Percentiles rank a stretch among this genome's conserved stretches.
phyloP scores from a whole-genome alignment of 2,329 filamentous ascomycete genomes.

The Aschersonia sp. region DNA sequence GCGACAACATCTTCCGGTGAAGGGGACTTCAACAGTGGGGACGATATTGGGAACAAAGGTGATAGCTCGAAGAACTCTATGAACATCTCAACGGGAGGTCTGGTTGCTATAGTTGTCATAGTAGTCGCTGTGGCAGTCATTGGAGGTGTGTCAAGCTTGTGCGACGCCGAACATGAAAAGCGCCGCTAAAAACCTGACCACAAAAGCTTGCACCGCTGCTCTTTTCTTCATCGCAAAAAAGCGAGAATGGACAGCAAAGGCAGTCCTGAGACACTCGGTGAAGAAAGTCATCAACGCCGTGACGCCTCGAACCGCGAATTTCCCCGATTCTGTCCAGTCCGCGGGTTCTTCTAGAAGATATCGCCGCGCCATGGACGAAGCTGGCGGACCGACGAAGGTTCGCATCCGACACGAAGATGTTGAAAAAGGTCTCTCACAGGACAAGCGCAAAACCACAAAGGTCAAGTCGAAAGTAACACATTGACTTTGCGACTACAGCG shows the following conservation, averaged over 20 bases:
- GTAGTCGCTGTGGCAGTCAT: conserved; percentile 52
- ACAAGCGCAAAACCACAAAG: conserved; percentile 9
- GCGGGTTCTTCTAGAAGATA: conserved; percentile 14
- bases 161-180: neutral
- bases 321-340: conserved; percentile 38
- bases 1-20: conserved; percentile 22
- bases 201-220: conserved; percentile 45
- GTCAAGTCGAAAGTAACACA: no score
- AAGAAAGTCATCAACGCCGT: conserved; percentile 45
- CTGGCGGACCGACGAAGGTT: conserved; percentile 13
- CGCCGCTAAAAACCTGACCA: neutral
- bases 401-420: conserved; percentile 38
- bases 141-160: conserved; percentile 41
- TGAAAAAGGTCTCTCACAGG: conserved; percentile 38
- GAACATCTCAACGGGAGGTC: conserved; percentile 50
- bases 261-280: conserved; percentile 56
- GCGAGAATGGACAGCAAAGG: conserved; percentile 66
- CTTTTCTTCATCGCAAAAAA: conserved; percentile 76
- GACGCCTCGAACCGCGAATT: conserved; percentile 47
- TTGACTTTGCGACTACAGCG: no score
- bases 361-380: conserved; percentile 24
- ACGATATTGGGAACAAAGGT: conserved; percentile 52
- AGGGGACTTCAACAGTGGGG: conserved; percentile 25
- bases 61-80: conserved; percentile 35
- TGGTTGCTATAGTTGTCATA: conserved; percentile 62